Conservation (phyloP, 225 moss, liverwort and hornwort genomes). For the Pseudoscleropodium purum region DNA sequence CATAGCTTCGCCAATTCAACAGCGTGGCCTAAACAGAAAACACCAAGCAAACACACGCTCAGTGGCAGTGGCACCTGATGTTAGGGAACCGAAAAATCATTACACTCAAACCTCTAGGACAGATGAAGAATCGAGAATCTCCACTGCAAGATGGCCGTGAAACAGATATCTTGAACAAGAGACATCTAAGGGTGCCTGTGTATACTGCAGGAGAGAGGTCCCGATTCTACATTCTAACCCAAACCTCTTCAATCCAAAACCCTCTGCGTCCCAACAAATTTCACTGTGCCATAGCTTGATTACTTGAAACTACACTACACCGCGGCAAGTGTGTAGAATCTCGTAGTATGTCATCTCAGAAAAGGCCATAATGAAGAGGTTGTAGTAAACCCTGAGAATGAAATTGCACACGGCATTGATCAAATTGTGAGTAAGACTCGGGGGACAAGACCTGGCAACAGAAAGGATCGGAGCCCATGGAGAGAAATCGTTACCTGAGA, state of each 20-base stretch:
- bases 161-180: neutral
- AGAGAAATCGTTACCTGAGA: neutral
- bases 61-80: neutral
- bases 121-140: neutral
- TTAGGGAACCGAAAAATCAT: neutral
- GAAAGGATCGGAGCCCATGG: no score
- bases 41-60: neutral
- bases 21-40: neutral
- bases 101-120: neutral
- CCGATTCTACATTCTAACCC: neutral
- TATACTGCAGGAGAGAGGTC: neutral
- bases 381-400: neutral
- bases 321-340: neutral
- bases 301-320: neutral
- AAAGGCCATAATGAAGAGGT: neutral
- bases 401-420: neutral
- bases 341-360: neutral
- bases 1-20: slow-evolving; percentile 5
- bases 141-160: neutral
- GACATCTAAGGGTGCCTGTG: neutral
- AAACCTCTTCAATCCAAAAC: neutral
- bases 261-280: neutral
- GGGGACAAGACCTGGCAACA: neutral
- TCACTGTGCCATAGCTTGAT: neutral
- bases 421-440: neutral